Evolutionary conservation across 2,329 filamentous ascomycete species (phyloP).

Genomic region (Phyllosticta citrichinensis): DNA sequence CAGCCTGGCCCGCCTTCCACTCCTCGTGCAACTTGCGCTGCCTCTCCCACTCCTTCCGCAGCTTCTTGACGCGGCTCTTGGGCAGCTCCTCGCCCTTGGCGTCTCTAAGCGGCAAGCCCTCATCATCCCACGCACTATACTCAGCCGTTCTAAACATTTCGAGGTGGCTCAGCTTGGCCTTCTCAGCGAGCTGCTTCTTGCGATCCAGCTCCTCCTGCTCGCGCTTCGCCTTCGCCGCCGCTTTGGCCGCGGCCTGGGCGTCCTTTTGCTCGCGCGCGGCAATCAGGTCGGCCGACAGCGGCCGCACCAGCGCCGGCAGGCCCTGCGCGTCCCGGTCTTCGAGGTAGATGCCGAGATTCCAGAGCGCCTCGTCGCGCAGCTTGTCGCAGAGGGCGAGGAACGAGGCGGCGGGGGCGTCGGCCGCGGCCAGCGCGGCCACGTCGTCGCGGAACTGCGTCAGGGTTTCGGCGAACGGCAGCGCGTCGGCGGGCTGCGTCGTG

Average conservation of each 20-base stretch:
- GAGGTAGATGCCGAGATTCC: conserved; percentile 74
- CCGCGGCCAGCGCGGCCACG: conserved; percentile 43
- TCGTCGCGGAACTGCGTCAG: conserved; percentile 49
- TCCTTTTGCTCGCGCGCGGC: conserved; percentile 45
- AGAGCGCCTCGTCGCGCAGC: conserved; percentile 71
- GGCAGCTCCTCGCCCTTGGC: conserved; percentile 69
- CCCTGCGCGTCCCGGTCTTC: conserved; percentile 60
- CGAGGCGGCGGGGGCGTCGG: conserved; percentile 52
- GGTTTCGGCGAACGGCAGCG: conserved; percentile 38
- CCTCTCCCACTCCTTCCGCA: conserved; percentile 80
- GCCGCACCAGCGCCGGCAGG: conserved; percentile 62
- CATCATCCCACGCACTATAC: conserved; percentile 71
- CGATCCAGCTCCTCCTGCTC: conserved; percentile 51
- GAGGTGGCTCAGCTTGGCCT: conserved; percentile 46
- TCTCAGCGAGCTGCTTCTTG: conserved; percentile 44
- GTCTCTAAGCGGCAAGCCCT: conserved; percentile 70
- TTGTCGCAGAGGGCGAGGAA: conserved; percentile 69
- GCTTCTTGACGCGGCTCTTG: conserved; percentile 70
- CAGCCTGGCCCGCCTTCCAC: conserved; percentile 29
- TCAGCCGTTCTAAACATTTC: conserved; percentile 51
- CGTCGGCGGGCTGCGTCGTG: conserved; percentile 20
- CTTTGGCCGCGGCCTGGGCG: conserved; percentile 32
- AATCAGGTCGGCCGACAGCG: conserved; percentile 50
- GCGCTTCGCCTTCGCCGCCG: conserved; percentile 37
- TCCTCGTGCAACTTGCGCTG: conserved; percentile 80